A percentile compares a stretch with the other conserved stretches of the same genome.
These are phyloP conservation scores for Ceratocystis colombiana DNA, from an alignment of 2,329 filamentous ascomycete genomes.

Conservation along the genomic window DNA sequence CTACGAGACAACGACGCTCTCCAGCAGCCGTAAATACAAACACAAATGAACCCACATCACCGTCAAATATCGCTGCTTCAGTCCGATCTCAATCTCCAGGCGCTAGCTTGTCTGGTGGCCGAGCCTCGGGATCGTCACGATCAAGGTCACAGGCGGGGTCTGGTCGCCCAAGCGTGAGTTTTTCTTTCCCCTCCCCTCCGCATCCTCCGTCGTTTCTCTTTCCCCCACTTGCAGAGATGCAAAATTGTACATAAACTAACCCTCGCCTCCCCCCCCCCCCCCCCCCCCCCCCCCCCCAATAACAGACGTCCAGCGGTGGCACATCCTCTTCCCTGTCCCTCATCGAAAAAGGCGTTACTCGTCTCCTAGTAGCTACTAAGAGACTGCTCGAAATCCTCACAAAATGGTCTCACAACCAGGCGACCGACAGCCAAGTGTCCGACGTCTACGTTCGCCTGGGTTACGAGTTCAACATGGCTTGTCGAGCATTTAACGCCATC, in stretches of 20 bases:
- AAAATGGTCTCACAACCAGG: conserved; percentile 88
- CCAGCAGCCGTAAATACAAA: conserved; percentile 35
- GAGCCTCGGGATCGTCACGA: conserved; percentile 56
- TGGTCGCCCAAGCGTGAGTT: conserved; percentile 49
- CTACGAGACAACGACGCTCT: conserved; percentile 47
- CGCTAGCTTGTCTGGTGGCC: conserved; percentile 48
- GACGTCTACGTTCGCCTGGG: conserved; percentile 96
- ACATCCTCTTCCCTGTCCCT: conserved; percentile 73
- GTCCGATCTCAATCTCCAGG: conserved; percentile 51
- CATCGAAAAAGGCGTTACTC: conserved; percentile 97
- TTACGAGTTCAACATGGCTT: conserved; percentile 99
- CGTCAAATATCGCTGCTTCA: conserved; percentile 42
- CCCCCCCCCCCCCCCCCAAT: neutral
- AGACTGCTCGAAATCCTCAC: conserved; percentile 95
- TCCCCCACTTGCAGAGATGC: neutral
- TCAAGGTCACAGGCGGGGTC: conserved; percentile 26
- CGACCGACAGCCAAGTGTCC: conserved; percentile 88
- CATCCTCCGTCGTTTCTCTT: neutral
- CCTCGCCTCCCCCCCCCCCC: neutral
- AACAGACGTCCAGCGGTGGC: conserved; percentile 42
- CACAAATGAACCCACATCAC: conserved; percentile 43
- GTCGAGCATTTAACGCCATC: conserved; percentile 90
- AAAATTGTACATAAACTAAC: neutral
- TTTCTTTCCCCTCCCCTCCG: neutral
- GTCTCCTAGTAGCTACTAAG: conserved; percentile 94